Evolutionary conservation across 768 basidiomycete species (phyloP), one percentile per base, ranked within the genome.

Genomic region (Lentinula lateritia): DNA sequence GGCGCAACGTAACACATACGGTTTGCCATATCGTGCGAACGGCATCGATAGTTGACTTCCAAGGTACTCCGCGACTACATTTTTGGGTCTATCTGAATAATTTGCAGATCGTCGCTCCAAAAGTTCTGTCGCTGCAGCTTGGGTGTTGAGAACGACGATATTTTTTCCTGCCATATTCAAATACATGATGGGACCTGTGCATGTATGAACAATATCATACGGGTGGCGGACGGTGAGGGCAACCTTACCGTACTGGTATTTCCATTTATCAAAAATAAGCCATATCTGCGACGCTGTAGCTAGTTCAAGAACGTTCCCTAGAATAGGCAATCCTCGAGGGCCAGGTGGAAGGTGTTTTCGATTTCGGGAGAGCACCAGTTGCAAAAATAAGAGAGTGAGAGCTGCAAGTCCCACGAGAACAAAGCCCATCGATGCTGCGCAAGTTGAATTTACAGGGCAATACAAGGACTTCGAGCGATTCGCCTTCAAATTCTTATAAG

Each of bases 271-370:
- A 32, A 50, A 60, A 1, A 32, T 50, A n/a, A 16, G 15, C 58
- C 58, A 60, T 20, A 48, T 16, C 5, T 18, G 42, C 3, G 45
- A 15, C 15, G 6, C 46, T 6, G 15, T 16, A 6, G 10, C 35
- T 20, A 60, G 62, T 46, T 66, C 58, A 20, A 66, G 61, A 10
- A 70, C 34, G 39, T 66, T 75, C 4, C 73, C 74, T 0, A 74
- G 38, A 13, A 74, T n/a, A 18, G 74, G 74, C 52, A 75, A 68
- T 10, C 69, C 71, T 6, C 41, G 58, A 0, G 76, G 75, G 6
- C 75, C 75, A 0, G 73, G 73, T 36, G 71, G 71, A 1, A 75
- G 62, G 5, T 66, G 61, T 41, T 43, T 43, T 0, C 42, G 42
- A 5, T 5, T n/a, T 1, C 16, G 42, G 42, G 6, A 10, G 15